Conservation (phyloP, 2,329 filamentous ascomycete genomes). For the Scleromitrula shiraiana region DNA sequence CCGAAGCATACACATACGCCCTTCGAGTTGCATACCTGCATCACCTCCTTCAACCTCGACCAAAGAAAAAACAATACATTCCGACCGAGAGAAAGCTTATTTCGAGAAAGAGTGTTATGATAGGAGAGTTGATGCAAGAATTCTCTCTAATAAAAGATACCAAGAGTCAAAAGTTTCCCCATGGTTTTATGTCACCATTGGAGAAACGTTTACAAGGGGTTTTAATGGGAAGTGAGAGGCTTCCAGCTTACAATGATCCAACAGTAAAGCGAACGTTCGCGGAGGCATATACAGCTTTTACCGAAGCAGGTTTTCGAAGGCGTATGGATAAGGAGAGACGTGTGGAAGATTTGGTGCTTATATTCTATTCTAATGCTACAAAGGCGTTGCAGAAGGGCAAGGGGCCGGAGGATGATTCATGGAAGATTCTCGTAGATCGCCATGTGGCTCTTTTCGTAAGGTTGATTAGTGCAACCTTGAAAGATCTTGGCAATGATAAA, state of each 20-base stretch:
- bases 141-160: constrained; percentile 58
- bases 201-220: constrained; percentile 37
- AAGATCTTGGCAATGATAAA: constrained; percentile 75
- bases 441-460: constrained; percentile 93
- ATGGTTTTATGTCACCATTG: constrained; percentile 61
- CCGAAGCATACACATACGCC: constrained; percentile 87
- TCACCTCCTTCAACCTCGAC: constrained; percentile 85
- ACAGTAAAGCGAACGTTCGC: constrained; percentile 89
- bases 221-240: constrained; percentile 69
- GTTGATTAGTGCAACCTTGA: constrained; percentile 70
- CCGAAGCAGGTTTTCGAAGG: constrained; percentile 79
- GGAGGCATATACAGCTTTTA: constrained; percentile 88
- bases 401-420: constrained; percentile 70
- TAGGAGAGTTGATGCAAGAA: constrained; percentile 83
- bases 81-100: constrained; percentile 41
- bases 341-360: constrained; percentile 85
- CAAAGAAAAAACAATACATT: constrained; percentile 84
- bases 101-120: constrained; percentile 58
- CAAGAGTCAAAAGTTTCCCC: constrained; percentile 63
- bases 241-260: constrained; percentile 86
- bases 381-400: constrained; percentile 80
- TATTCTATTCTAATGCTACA: constrained; percentile 92
- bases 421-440: constrained; percentile 86
- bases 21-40: constrained; percentile 85
- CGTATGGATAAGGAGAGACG: constrained; percentile 89